Evolutionary conservation across 129 eudicot genomes (phyloP), one percentile per base, ranked within the genome.

Genomic region (Saussurea involucrata): DNA sequence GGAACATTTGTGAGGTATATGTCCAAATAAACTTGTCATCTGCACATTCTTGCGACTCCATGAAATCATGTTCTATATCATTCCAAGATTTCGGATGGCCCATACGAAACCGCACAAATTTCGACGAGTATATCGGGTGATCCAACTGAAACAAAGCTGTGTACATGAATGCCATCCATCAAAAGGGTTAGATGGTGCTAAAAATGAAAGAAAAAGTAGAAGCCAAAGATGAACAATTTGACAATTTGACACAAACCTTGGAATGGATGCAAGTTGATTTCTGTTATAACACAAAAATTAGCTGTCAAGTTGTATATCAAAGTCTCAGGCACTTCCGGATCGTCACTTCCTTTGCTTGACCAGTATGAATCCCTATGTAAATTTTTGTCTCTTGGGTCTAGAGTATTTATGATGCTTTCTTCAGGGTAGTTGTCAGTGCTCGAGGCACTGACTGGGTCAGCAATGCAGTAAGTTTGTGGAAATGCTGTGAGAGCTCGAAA

Each of bases 341-440:
- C 65, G 8, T 73, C 76, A 31, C 88, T 86, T 68, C 99, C 99
- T 80, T 80, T 85, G 75, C 99, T 95, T 40, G 99, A 95, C 97
- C 99, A 92, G 79, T 95, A 95, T 2, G 90, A 95, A 46, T 79
- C 84, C 76, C 88, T 73, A 15, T 76, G 34, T 25, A 66, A 49
- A 68, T 83, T 72, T 57, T 63, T 79, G 68, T 84, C 97, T 65
- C 89, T 80, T 13, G 95, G 89, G 69, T 83, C 87, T 17, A 95
- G 81, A 67, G 97, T 95, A 69, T 89, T 86, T 36, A 66, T 73
- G 27, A 95, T 72, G 63, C 92, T 85, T 74, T 95, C 97, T 64
- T 78, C 84, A 0, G 97, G 99, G 83, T 72, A 86, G 75, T 82
- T 81, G 71, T 92, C 96, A 0, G 99, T 95, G 85, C 97, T 95